Evolutionary conservation across 1,139 yeast genomes (phyloP).

Genomic region (Blastobotrys raffinosifermentans): DNA sequence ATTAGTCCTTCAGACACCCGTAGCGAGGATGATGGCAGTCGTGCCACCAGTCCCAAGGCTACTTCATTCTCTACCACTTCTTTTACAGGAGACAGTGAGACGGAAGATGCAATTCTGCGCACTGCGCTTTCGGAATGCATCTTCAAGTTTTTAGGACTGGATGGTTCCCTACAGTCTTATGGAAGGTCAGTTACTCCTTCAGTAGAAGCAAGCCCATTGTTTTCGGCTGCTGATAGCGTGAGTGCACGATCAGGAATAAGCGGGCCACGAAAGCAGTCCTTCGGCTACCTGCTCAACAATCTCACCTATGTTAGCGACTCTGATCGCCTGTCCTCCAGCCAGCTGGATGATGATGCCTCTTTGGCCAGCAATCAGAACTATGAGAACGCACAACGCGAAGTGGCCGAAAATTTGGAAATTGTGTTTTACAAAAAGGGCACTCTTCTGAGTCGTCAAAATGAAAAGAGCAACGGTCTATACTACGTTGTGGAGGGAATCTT

Average conservation of each 20-base stretch:
- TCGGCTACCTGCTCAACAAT: slow-evolving; percentile 15
- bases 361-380: slow-evolving; percentile 33
- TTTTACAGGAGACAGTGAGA: slow-evolving; percentile 65
- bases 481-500: slow-evolving; percentile 74
- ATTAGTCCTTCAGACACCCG: slow-evolving; percentile 1
- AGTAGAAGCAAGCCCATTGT: slow-evolving; percentile 23
- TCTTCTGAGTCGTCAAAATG: slow-evolving; percentile 56
- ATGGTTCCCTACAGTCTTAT: slow-evolving; percentile 30
- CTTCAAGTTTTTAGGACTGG: slow-evolving; percentile 66
- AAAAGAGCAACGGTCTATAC: slow-evolving; percentile 65
- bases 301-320: slow-evolving; percentile 11
- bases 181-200: slow-evolving; percentile 13
- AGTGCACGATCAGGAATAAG: slow-evolving; percentile 2
- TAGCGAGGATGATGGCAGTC: neutral
- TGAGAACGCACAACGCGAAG: slow-evolving; percentile 54
- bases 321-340: slow-evolving; percentile 8
- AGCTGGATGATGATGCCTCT: slow-evolving; percentile 12
- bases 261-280: slow-evolving; percentile 7
- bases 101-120: slow-evolving; percentile 66
- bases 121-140: slow-evolving; percentile 71
- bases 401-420: slow-evolving; percentile 58
- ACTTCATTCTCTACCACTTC: slow-evolving; percentile 20
- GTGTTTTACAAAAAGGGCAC: slow-evolving; percentile 50
- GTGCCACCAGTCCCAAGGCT: slow-evolving; percentile 8
- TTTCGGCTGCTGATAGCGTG: slow-evolving; percentile 13